Evolutionary conservation across 768 basidiomycete species (phyloP).

Genomic region (Leccinum rimulosum): DNA sequence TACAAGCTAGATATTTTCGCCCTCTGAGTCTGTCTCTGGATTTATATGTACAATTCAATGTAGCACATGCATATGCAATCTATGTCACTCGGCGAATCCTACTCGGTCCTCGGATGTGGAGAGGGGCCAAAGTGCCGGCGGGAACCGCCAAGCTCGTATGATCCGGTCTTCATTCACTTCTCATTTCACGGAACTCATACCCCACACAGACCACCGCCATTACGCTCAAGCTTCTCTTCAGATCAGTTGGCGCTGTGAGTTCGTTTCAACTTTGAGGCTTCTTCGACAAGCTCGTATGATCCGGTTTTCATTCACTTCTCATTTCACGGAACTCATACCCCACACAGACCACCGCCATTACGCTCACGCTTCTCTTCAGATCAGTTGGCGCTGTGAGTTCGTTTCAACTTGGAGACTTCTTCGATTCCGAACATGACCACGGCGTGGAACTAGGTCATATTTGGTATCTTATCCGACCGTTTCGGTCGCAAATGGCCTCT

Average conservation of each 20-base stretch:
- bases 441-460: slow-evolving; percentile 46
- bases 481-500: slow-evolving; percentile 95
- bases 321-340: not conserved
- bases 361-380: slow-evolving; percentile 90
- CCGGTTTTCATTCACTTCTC: not conserved
- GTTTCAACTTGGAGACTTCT: not conserved
- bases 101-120: no score
- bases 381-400: slow-evolving; percentile 62
- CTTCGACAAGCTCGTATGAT: slow-evolving; percentile 39
- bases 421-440: not conserved
- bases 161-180: not conserved
- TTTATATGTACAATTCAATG: no score
- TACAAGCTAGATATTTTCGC: no score
- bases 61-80: no score
- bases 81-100: no score
- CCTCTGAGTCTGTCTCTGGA: no score
- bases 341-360: slow-evolving; percentile 74
- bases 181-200: not conserved
- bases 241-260: slow-evolving; percentile 69
- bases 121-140: no score
- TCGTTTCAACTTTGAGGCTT: not conserved
- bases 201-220: slow-evolving; percentile 67
- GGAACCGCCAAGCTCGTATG: slow-evolving; percentile 39
- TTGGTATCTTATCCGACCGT: slow-evolving; percentile 84
- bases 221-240: slow-evolving; percentile 90